Percentiles rank a stretch among this genome's conserved stretches.
These are phyloP conservation scores for Botrytis deweyae DNA, from an alignment of 2,329 filamentous ascomycete species.

Conservation along the genomic window DNA sequence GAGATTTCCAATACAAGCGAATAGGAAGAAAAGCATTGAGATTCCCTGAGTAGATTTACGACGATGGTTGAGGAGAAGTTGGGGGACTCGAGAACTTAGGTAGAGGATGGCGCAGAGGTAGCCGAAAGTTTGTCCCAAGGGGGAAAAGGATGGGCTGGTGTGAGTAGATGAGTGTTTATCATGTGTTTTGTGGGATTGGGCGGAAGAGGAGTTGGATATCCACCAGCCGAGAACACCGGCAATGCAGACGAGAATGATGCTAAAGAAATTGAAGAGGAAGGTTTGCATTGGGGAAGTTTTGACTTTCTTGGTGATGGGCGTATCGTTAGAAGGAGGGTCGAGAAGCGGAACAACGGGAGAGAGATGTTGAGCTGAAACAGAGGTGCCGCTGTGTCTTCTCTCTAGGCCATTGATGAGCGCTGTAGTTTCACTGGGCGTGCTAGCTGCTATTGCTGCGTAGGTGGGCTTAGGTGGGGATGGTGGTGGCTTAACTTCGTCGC, in stretches of 20 bases:
- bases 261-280: constrained; percentile 69
- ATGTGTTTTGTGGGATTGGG: constrained; percentile 26
- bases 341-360: constrained; percentile 83
- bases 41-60: constrained; percentile 93
- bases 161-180: constrained; percentile 37
- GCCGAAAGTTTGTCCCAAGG: constrained; percentile 85
- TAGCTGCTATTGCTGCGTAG: not conserved
- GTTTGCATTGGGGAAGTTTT: constrained; percentile 55
- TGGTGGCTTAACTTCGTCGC: constrained; percentile 50
- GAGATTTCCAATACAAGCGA: constrained; percentile 91
- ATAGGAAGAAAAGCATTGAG: constrained; percentile 91
- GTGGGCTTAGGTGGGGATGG: constrained; percentile 43
- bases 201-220: constrained; percentile 52
- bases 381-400: constrained; percentile 50
- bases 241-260: constrained; percentile 76
- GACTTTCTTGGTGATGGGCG: constrained; percentile 44
- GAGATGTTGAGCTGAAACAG: constrained; percentile 63
- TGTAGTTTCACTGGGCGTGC: constrained; percentile 51
- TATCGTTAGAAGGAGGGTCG: constrained; percentile 44
- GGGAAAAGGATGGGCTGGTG: constrained; percentile 60
- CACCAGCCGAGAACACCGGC: constrained; percentile 88
- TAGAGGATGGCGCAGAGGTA: constrained; percentile 90
- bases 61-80: constrained; percentile 87
- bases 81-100: constrained; percentile 83
- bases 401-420: constrained; percentile 51